Base-by-base conservation (phyloP, 2,329 filamentous ascomycete species). In the Xylaria sp. region DNA sequence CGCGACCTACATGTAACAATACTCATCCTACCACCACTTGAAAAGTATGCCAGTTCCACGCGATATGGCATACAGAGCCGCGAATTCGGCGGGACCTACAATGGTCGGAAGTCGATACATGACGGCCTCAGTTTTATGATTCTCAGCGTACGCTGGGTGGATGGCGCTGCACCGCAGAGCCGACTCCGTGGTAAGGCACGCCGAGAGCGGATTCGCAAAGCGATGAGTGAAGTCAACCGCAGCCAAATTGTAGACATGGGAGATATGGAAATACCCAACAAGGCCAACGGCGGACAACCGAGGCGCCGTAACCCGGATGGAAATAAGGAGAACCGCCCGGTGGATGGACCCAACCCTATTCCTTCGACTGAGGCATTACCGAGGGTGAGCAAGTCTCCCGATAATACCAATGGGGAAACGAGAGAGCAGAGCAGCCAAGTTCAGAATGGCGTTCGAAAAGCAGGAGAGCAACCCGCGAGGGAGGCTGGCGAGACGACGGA, bases 101-200 rank as follows among this genome's bases (percentile, higher is more conserved):
- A 80, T 28, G 79, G 78, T 6, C 79, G 79, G 20, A 79, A 78
- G 71, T 80, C 79, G 5, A 76, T 85, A 15, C 94, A 98, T 77
- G 94, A 97, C 74, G 94, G 94, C 2, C 88, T 97, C 79, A 97
- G 94, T 78, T 98, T 93, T 81, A 94, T 92, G 86, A 88, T 99
- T 57, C 86, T 90, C 70, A 89, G 90, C 62, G 88, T 97, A 12
- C 90, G 94, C 62, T 98, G 94, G 90, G 92, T 98, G 0, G 91
- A 89, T 71, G 94, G 96, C 13, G 91, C 88, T 0, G 86, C 85
- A 71, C 86, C 82, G 66, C 86, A 89, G 76, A 85, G 85, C 33
- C 80, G 87, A 56, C 82, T 89, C 1, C 82, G 87, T 3, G 88
- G 88, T 60, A 86, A 86, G 74, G 88, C 81, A 1, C 80, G 87